These are phyloP conservation scores for Entophlyctis luteolus DNA, from an alignment of 192 early-diverging fungal genomes.

Conservation along the genomic window DNA sequence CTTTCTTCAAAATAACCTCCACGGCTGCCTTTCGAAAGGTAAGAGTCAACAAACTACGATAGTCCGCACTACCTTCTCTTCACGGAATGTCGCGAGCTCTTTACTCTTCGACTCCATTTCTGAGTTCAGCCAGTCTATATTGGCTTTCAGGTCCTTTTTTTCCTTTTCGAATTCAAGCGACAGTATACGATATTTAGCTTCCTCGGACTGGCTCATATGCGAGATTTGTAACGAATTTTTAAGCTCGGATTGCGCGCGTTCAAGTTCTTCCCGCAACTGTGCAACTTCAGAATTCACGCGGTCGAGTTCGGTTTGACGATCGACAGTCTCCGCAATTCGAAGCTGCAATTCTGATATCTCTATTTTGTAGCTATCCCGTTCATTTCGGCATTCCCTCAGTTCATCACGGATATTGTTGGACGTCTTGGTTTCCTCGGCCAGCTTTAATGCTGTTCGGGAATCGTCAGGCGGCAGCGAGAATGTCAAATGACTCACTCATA, in stretches of 20 bases:
- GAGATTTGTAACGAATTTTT: not conserved
- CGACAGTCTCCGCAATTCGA: not conserved
- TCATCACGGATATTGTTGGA: not conserved
- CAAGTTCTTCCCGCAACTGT: slow-evolving; percentile 20
- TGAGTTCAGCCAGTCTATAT: slow-evolving; percentile 63
- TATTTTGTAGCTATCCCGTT: not conserved
- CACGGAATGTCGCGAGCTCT: slow-evolving; percentile 50
- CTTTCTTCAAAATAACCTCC: slow-evolving; percentile 45
- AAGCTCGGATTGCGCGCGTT: slow-evolving; percentile 10
- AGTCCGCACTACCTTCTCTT: slow-evolving; percentile 49
- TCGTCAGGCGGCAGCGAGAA: not conserved
- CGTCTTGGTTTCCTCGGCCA: not conserved
- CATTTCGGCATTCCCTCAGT: not conserved
- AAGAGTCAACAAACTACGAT: not conserved
- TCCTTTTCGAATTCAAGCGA: slow-evolving; percentile 48
- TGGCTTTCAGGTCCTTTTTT: slow-evolving; percentile 52
- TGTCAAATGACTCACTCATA: not conserved
- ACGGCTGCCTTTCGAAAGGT: slow-evolving; percentile 37
- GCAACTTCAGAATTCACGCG: slow-evolving; percentile 3
- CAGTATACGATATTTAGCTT: slow-evolving; percentile 5
- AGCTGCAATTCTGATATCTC: not conserved
- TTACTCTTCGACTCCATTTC: slow-evolving; percentile 58
- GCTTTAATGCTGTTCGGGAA: not conserved
- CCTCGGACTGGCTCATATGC: slow-evolving; percentile 11
- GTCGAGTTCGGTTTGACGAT: not conserved